These are phyloP conservation scores for Aspergillus persii DNA, from an alignment of 2,329 filamentous ascomycete genomes.

Conservation along the genomic window DNA sequence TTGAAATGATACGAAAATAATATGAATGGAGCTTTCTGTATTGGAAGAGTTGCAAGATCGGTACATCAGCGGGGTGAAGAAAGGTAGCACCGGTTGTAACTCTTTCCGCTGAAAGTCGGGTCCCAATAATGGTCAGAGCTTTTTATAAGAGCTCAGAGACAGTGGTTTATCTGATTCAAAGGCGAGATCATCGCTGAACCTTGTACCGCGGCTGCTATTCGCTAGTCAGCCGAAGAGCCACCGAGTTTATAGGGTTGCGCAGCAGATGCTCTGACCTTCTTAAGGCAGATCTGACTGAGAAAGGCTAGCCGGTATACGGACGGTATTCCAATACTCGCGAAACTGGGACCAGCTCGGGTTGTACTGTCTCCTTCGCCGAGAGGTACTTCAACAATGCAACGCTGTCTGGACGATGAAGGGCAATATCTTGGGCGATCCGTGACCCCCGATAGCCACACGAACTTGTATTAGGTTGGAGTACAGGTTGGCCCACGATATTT, in stretches of 20 bases:
- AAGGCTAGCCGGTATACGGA: background rate
- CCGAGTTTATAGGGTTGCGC: background rate
- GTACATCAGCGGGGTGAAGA: background rate
- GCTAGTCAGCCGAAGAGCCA: background rate
- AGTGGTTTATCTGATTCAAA: background rate
- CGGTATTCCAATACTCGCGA: background rate
- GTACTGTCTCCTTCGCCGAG: background rate
- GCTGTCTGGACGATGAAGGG: background rate
- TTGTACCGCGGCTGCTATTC: background rate
- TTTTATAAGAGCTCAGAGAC: background rate
- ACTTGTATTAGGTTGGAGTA: background rate
- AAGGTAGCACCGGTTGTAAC: background rate
- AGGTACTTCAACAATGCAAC: background rate
- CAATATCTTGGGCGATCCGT: background rate
- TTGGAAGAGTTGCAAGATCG: no score
- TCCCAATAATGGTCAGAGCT: background rate
- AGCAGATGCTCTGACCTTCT: background rate
- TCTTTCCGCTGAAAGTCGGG: background rate
- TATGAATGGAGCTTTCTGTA: background rate
- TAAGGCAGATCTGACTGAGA: background rate
- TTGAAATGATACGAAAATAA: background rate
- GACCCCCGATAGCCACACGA: constrained; percentile 2
- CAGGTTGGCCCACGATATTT: background rate
- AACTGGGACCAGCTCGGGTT: background rate
- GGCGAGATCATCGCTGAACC: background rate